Evolutionary conservation across 2,329 filamentous ascomycete species (phyloP), one percentile per base, ranked within the genome.

Genomic region (Paecilomyces variotii): DNA sequence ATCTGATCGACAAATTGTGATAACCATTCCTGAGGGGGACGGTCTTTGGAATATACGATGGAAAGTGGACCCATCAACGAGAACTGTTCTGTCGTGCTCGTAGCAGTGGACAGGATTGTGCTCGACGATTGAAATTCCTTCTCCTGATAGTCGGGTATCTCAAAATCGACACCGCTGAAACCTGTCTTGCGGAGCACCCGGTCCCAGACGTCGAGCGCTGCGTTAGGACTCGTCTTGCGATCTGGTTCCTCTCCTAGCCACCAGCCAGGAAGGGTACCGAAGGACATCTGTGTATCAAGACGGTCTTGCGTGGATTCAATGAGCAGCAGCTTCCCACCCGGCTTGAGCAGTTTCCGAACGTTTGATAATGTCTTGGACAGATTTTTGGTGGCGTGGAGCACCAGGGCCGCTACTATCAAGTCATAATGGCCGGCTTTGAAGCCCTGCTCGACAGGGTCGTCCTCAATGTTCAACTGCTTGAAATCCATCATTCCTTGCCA

Each of bases 291-390:
- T 3, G 62, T 45, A 11, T 64, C 56, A 54, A 66, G n/a, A 62
- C 64, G 24, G 50, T 55, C 19, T 19, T 55, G 14, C 3, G 66
- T 70, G 1, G 76, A 61, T 59, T 83, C 80, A 4, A 76, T 59
- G 0, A 81, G 53, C 0, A 82, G 39, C 0, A 84, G 65, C 39
- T 76, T 74, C 0, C 80, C 81, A 1, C 75, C 78, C 0, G 80
- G 76, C 25, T 62, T 62, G 0, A 75, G 64, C 10, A 74, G 61
- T 4, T 59, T 59, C 2, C 63, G 63, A 0, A 73, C 61, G 57
- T 72, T 65, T 0, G n/a, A 32, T 45, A 72, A 26, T 1, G 67
- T 67, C n/a, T 62, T 62, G 3, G 63, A 58, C 2, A 73, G 55
- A 14, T 30, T 54, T 12, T 53, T 51, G 0, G 72, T 73, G 0